These are phyloP conservation scores for Erodium chrysanthum DNA, from an alignment of 441 rosid genomes.

Conservation along the genomic window DNA sequence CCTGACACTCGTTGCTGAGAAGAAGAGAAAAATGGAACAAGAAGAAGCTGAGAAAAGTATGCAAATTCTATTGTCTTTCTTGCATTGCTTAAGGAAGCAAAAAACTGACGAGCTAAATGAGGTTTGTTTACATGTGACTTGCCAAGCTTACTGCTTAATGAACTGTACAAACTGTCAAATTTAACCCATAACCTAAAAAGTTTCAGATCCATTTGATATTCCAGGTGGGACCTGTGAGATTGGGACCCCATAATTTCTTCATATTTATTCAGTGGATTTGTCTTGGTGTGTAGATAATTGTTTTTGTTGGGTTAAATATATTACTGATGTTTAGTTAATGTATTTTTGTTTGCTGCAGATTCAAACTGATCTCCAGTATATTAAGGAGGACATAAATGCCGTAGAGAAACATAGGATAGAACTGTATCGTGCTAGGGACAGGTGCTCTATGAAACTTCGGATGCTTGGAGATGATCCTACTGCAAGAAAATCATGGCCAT, in stretches of 20 bases:
- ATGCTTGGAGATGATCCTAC: conserved; percentile 81
- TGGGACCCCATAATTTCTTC: not conserved
- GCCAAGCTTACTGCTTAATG: not conserved
- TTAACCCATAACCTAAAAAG: not conserved
- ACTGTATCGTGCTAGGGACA: conserved; percentile 68
- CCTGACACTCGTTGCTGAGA: conserved; percentile 63
- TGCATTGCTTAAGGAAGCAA: conserved; percentile 77
- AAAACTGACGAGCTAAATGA: conserved; percentile 80
- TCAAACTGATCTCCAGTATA: conserved; percentile 72
- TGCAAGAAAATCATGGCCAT: conserved; percentile 54
- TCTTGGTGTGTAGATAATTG: not conserved
- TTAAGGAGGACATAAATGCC: conserved; percentile 81
- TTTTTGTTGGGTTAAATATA: not conserved
- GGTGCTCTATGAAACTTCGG: conserved; percentile 62
- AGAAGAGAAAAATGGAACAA: conserved; percentile 93
- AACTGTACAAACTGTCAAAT: not conserved
- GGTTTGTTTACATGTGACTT: conserved; percentile 35
- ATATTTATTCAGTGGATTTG: not conserved
- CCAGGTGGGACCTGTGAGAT: not conserved
- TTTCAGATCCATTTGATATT: not conserved
- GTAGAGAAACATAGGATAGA: conserved; percentile 88
- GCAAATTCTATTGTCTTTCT: conserved; percentile 89
- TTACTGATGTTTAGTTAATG: conserved; percentile 8
- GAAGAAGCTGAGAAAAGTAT: conserved; percentile 98
- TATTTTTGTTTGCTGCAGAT: conserved; percentile 35